Evolutionary conservation across 345 rosid species (phyloP), one percentile per base, ranked within the genome.

Genomic region (Brassica napus): DNA sequence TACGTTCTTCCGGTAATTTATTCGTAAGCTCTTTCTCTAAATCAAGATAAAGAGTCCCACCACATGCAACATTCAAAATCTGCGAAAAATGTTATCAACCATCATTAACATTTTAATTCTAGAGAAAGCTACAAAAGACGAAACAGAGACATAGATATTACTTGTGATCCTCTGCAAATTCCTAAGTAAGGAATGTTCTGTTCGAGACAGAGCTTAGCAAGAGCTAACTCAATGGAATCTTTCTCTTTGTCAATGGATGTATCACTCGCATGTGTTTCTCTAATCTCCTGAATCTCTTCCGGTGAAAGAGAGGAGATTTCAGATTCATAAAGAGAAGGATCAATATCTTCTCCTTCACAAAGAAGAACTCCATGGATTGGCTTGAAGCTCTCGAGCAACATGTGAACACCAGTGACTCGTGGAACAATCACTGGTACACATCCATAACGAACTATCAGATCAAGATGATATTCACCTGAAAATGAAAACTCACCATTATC

Each of bases 121-220:
- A 52, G 3, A 52, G 57, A 52, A 52, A 52, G 57, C 57, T 52
- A 52, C 21, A 66, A 44, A 73, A 49, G 47, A 74, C 42, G 60
- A 73, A 16, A 52, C 8, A 71, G 57, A 69, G 35, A 81, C 61
- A 55, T 5, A 34, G 10, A 8, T 5, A 58, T 80, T 74, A 81
- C 84, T 68, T 81, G 84, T 6, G 96, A 90, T 11, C 97, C 98
- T 69, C 97, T 85, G 83, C 98, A 94, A 58, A 93, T 94, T 32
- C 97, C 97, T 67, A 92, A 77, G 70, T 82, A 92, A 15, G 97
- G 97, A 75, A 94, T 89, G 86, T 90, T 90, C 74, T 93, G 86
- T 72, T 89, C 94, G 0, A 94, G 90, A 85, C 97, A 92, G 12
- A 94, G 93, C 73, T 86, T 92, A 8, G 97, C 97, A 0, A 94